Base-by-base conservation (phyloP, 768 basidiomycete species). In the Suillus decipiens region DNA sequence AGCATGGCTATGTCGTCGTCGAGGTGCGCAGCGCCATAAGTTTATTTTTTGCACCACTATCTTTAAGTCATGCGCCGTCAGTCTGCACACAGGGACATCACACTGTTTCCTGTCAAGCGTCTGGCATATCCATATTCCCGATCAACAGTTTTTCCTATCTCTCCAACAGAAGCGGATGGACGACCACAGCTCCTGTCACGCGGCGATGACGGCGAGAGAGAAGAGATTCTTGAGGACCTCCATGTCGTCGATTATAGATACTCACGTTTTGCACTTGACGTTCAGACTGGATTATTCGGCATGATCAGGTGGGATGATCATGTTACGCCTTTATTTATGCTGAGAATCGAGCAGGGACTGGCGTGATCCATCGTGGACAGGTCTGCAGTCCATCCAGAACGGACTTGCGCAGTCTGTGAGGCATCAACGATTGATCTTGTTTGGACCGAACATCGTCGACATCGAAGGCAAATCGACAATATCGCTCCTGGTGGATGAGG, bases 191-290 rank as follows among this genome's bases (percentile, higher is more conserved):
- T 68, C 37, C 61, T 72, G 59, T 62, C 75, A 42, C 64, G 71
- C 61, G 73, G 78, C 19, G 68, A 73, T 47, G 74, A 71, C 43
- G 66, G 76, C 59, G 37, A 69, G 22, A 73, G 76, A 55, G 69
- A 74, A 62, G 76, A 78, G 10, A 68, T 78, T 22, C 73, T 93
- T 15, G 76, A 80, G 19, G 75, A 77, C 61, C 79, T 98, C 43
- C 80, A 86, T 50, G 74, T 92, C 51, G 83, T 96, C 53, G 95
- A 98, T 72, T 97, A 97, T 75, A 89, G 97, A 28, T 96, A 99
- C 71, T 92, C 91, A 22, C 85, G 93, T 15, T 97, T 95, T 76
- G 89, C 90, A 1, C 76, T 99, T 33, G 94, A 99, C 71, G 89
- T 90, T 9, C 83, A 85, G 54, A 89, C 85, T 4, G 95, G 96